phyloP scores from a whole-genome alignment of 1,284 basidiomycete genomes.

The Cryptococcus wingfieldii region DNA sequence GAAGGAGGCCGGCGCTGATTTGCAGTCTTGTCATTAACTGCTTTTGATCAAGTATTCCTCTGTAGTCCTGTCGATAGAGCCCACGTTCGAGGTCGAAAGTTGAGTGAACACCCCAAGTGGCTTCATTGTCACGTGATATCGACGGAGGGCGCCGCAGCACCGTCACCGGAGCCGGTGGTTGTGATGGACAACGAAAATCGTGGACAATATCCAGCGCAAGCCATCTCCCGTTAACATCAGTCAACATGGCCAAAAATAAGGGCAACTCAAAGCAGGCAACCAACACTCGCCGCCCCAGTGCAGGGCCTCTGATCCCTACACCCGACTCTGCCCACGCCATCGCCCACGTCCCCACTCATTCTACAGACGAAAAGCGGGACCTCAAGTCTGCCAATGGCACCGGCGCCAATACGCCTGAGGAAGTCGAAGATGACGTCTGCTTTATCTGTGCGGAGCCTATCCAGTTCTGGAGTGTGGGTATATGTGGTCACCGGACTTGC shows the following conservation, averaged over 20 bases:
- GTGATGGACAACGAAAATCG: no score
- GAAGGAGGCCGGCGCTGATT: no score
- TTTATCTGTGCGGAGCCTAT: constrained; percentile 96
- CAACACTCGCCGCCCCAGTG: not conserved
- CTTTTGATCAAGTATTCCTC: no score
- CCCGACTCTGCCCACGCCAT: constrained; percentile 20
- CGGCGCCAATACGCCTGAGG: constrained; percentile 6
- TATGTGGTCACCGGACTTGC: constrained; percentile 71
- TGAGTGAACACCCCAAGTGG: no score
- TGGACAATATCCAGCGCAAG: no score
- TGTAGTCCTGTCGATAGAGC: no score
- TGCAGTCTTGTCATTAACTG: no score
- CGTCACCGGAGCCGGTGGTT: no score
- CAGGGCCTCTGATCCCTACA: constrained; percentile 15
- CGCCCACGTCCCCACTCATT: constrained; percentile 19
- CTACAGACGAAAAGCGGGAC: constrained; percentile 10
- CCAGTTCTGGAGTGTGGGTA: constrained; percentile 80
- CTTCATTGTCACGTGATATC: no score
- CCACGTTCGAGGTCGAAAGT: no score
- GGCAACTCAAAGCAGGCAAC: constrained; percentile 2
- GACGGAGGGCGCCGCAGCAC: no score
- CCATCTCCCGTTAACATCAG: no score
- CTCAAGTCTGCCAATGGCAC: not conserved
- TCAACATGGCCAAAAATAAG: constrained; percentile 2
- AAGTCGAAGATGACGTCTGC: constrained; percentile 57